Evolutionary conservation across 1,139 yeast genomes (phyloP), one percentile per base, ranked within the genome.

Genomic region (Meyerozyma athensensis): DNA sequence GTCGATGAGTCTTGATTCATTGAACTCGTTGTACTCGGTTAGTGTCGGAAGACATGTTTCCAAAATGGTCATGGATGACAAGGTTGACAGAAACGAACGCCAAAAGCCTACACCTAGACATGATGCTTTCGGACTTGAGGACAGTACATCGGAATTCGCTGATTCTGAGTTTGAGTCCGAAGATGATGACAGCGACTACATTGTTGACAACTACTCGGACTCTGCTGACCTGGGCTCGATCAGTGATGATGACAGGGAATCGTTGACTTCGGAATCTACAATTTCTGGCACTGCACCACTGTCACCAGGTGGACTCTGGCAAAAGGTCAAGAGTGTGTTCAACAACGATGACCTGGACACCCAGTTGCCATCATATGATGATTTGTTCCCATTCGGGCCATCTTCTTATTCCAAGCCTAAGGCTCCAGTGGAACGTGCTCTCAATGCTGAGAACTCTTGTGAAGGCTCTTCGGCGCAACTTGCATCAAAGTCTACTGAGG

Each of bases 351-450:
- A 56, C 33, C 70, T 61, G 21, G 77, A 74, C 28, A 59, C 54
- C 7, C 74, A 72, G 14, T 68, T 82, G 42, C 96, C 96, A 9
- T 72, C 81, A 26, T 87, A 87, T 52, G 90, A 86, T 45, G 96
- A 87, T 45, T 71, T 87, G 37, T 87, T 80, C 69, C 96, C 96
- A 12, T 68, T 72, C 40, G 81, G 79, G 2, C 64, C 68, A 28
- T 59, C 57, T 2, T 48, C 55, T 10, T 52, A 50, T 40, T 50
- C 57, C 32, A 65, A 56, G 39, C 71, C 70, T 38, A 59, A 69
- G 59, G 43, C 66, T 48, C 35, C 53, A 49, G 43, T 59, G 52
- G 64, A 74, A 54, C 52, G 65, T 52, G 44, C 58, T 41, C 55
- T 65, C 48, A 57, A 66, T 43, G 44, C 44, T 21, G 44, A 33